Conservation (phyloP, 108 stramenopile species). For the Skeletonema menzelii region DNA sequence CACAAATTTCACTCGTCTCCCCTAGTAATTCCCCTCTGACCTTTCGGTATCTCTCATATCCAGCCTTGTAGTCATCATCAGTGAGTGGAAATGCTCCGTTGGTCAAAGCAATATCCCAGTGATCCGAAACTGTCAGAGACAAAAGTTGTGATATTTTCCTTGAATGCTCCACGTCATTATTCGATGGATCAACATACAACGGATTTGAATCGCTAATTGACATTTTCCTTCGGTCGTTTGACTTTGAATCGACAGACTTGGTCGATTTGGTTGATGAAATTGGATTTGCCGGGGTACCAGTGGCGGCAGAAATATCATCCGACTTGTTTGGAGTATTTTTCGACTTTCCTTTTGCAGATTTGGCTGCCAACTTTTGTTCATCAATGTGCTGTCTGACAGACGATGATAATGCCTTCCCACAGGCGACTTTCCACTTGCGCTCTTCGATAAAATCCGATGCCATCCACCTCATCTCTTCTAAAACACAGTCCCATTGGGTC, state of each 20-base stretch:
- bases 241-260: background rate
- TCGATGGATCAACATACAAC: conserved; percentile 17
- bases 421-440: conserved; percentile 82
- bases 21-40: background rate
- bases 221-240: background rate
- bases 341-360: background rate
- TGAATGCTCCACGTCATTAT: conserved; percentile 5
- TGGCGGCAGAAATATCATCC: background rate
- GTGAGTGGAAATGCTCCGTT: background rate
- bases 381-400: conserved; percentile 11
- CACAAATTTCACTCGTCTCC: background rate
- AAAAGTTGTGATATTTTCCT: conserved; percentile 17
- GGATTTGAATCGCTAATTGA: conserved; percentile 7
- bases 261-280: background rate
- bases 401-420: conserved; percentile 43
- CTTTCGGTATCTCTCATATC: conserved; percentile 6
- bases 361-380: conserved; percentile 8
- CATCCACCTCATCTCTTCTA: conserved; percentile 91
- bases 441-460: conserved; percentile 89
- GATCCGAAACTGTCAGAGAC: conserved; percentile 6
- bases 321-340: conserved; percentile 9
- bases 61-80: background rate
- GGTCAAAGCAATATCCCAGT: conserved; percentile 15
- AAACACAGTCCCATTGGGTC: conserved; percentile 83
- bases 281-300: background rate